phyloP scores from a whole-genome alignment of 768 basidiomycete species.

The Lactarius indigo region DNA sequence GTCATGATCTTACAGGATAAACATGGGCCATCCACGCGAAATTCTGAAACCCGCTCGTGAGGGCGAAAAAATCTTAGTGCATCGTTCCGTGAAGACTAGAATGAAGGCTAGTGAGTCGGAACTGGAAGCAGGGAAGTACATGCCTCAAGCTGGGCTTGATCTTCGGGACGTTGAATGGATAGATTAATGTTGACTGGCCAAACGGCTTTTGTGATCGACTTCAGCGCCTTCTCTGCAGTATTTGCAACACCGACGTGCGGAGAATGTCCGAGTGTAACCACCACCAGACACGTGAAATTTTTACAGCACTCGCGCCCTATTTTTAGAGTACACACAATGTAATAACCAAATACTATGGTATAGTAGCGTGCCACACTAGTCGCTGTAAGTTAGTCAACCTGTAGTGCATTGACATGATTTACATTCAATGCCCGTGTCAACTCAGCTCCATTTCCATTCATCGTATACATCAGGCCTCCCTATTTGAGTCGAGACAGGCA shows the following conservation, averaged over 20 bases:
- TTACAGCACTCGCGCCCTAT: not conserved
- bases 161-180: slow-evolving; percentile 26
- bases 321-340: not conserved
- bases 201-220: not conserved
- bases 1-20: not conserved
- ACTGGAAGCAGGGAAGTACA: slow-evolving; percentile 32
- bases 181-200: slow-evolving; percentile 22
- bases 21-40: not conserved
- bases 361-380: not conserved
- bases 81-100: slow-evolving; percentile 13
- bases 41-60: not conserved
- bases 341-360: not conserved
- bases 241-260: too few species aligned
- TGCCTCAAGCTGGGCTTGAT: slow-evolving; percentile 31
- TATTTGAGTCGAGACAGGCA: not conserved
- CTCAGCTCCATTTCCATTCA: not conserved
- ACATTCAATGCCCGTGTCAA: not conserved
- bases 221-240: not conserved
- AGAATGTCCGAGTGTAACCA: too few species aligned
- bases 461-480: not conserved
- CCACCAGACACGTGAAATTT: not conserved
- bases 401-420: not conserved
- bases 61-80: not conserved
- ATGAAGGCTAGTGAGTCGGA: slow-evolving; percentile 11
- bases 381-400: not conserved